Base-by-base conservation (phyloP, 1,284 basidiomycete genomes). In the Xerocomus tenax region DNA sequence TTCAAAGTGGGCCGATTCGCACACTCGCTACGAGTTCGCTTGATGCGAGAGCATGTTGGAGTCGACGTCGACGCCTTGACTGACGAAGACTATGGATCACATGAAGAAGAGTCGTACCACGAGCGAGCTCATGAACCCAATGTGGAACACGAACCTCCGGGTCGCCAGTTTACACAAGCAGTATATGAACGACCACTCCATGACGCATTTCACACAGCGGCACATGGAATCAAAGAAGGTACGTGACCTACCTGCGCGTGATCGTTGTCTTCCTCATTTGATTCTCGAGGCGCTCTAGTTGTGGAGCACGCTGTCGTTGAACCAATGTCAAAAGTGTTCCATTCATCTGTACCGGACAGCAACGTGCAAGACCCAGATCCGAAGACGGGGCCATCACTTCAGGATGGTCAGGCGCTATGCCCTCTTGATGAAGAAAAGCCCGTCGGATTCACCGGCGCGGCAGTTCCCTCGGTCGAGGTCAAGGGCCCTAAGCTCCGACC, bases 1-100 rank as follows among this genome's bases (percentile, higher is more conserved):
- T 98, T 87, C 76, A 84, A 91, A 75, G 95, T 98, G 54, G 95
- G 95, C 13, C 84, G 94, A 6, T 98, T 96, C 67, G 92, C 96
- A 7, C 96, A 98, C 68, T 90, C 90, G 2, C 76, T 99, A 23
- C 85, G 95, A 9, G 76, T 98, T 44, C 82, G 94, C 8, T 75
- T 98, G 44, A 99, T 99, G 95, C 79, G 90, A 48, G 95, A 99
- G 66, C 95, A 99, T 66, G 73, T 95, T 49, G 95, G 95, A 3
- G 77, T 98, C 49, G 93, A 98, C 65, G 93, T 98, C 21, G 95
- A 99, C 64, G 79, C 82, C 8, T 74, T 97, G 58, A 83, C 86
- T 52, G 85, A 91, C 57, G 87, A 88, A 55, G 83, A 82, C 50
- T 67, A 87, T 18, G 80, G 82, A 74, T 70, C 73, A 0, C 69